Evolutionary conservation across 306 rosid genomes (phyloP), one percentile per base, ranked within the genome.

Genomic region (Pyrus betulifolia): DNA sequence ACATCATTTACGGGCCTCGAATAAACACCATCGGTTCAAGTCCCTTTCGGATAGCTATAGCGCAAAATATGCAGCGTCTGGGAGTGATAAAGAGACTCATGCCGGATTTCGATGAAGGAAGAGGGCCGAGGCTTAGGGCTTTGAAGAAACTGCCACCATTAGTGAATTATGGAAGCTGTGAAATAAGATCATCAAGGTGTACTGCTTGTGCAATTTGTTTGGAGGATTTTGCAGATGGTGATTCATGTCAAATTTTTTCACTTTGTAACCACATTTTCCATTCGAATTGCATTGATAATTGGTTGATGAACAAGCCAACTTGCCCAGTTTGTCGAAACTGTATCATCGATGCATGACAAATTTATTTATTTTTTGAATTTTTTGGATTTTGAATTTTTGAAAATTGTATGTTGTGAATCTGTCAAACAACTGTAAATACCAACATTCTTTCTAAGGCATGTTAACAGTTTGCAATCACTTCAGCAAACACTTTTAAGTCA

Each of bases 251-350:
- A 82, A 78, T 82, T 38, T 86, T 89, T 76, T 89, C 93, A 4
- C 38, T 23, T 2, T 91, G 94, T 70, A 75, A 72, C 0, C 92
- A 91, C 69, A 78, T 88, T 67, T 89, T 86, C 67, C 97, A 91
- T 85, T 77, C 91, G 0, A 40, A 86, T 58, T 91, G 93, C 58
- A 86, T 89, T 17, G 89, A 86, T 21, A 40, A 46, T 12, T 89
- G 97, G 95, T 65, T 91, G 75, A 78, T 62, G 51, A 85, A 67
- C 49, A 88, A 81, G 67, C 72, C 69, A 6, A 89, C 85, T 0
- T 91, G 95, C 21, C 88, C 83, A 0, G 74, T 74, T 18, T 85
- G 86, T 57, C 77, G 90, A 3, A 33, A 59, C 63, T 69, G 69
- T 25, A 40, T 85, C 11, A 45, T 79, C 13, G 67, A 83, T 60